A percentile compares a stretch with the other conserved stretches of the same genome.
phyloP scores from a whole-genome alignment of 1,139 yeast species.

The Arxiozyma telluris region DNA sequence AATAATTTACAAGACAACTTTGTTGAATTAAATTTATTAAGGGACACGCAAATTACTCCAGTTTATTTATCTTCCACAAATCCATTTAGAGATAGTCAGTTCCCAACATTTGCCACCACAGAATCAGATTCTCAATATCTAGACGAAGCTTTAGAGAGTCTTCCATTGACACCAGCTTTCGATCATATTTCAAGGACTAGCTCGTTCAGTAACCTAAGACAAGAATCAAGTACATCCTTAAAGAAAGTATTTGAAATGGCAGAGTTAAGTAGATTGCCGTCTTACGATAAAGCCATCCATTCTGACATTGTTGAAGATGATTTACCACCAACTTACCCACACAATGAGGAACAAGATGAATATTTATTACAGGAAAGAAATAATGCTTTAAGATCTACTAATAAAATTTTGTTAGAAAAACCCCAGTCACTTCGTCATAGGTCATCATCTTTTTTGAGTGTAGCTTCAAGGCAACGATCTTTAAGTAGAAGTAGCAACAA shows the following conservation, averaged over 20 bases:
- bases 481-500: slow-evolving; percentile 20
- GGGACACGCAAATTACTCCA: slow-evolving; percentile 4
- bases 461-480: slow-evolving; percentile 10
- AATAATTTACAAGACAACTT: not conserved
- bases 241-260: slow-evolving; percentile 36
- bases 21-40: slow-evolving; percentile 1
- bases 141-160: slow-evolving; percentile 18
- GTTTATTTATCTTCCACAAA: slow-evolving; percentile 2
- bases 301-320: slow-evolving; percentile 40
- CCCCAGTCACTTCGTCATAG: slow-evolving; percentile 10
- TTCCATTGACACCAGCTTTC: slow-evolving; percentile 40
- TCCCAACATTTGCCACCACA: slow-evolving; percentile 5
- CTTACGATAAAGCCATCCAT: slow-evolving; percentile 68
- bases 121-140: slow-evolving; percentile 4
- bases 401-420: slow-evolving; percentile 5
- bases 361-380: not conserved
- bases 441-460: slow-evolving; percentile 14
- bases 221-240: slow-evolving; percentile 14
- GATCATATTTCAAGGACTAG: slow-evolving; percentile 53
- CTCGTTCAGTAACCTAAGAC: slow-evolving; percentile 29
- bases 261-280: slow-evolving; percentile 62
- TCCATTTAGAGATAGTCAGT: slow-evolving; percentile 6
- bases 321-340: slow-evolving; percentile 55
- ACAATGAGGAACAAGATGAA: slow-evolving; percentile 7
- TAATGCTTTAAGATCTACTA: not conserved